Evolutionary conservation across 371 early-diverging fungal genomes (phyloP).

Genomic region (Saksenaea oblongispora): DNA sequence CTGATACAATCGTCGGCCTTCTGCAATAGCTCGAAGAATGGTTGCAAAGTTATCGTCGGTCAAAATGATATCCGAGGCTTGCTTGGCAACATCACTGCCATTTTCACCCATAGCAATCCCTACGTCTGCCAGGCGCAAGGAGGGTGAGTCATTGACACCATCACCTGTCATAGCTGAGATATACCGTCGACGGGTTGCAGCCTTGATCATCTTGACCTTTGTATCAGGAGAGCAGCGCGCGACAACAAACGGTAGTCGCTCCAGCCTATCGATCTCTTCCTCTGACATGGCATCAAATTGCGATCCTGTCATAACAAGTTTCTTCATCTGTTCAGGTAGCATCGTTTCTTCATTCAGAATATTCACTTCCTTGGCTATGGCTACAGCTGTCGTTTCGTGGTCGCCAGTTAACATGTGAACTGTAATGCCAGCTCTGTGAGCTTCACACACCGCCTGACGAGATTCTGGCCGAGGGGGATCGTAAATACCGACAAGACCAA

Average conservation of each 20-base stretch:
- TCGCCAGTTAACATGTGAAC: conserved; percentile 96
- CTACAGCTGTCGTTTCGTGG: conserved; percentile 87
- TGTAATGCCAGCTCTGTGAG: conserved; percentile 87
- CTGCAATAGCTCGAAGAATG: conserved; percentile 80
- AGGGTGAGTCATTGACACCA: conserved; percentile 92
- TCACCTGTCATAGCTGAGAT: conserved; percentile 86
- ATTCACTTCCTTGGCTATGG: conserved; percentile 90
- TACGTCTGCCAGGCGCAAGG: conserved; percentile 88
- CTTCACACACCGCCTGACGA: conserved; percentile 75
- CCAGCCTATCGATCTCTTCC: conserved; percentile 73
- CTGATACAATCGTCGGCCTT: conserved; percentile 87
- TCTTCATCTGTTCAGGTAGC: conserved; percentile 45
- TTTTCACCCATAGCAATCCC: conserved; percentile 92
- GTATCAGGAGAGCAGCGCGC: conserved; percentile 95
- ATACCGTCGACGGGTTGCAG: conserved; percentile 77
- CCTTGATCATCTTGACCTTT: conserved; percentile 95
- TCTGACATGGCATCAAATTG: conserved; percentile 82
- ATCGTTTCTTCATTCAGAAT: conserved; percentile 61
- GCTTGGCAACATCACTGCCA: conserved; percentile 92
- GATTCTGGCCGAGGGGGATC: conserved; percentile 88
- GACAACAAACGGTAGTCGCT: conserved; percentile 86
- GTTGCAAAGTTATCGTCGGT: conserved; percentile 88
- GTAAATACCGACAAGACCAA: conserved; percentile 89
- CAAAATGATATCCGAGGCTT: conserved; percentile 88
- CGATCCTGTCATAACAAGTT: conserved; percentile 78